phyloP scores from a whole-genome alignment of 371 early-diverging fungal species.

The Mortierella sp. region DNA sequence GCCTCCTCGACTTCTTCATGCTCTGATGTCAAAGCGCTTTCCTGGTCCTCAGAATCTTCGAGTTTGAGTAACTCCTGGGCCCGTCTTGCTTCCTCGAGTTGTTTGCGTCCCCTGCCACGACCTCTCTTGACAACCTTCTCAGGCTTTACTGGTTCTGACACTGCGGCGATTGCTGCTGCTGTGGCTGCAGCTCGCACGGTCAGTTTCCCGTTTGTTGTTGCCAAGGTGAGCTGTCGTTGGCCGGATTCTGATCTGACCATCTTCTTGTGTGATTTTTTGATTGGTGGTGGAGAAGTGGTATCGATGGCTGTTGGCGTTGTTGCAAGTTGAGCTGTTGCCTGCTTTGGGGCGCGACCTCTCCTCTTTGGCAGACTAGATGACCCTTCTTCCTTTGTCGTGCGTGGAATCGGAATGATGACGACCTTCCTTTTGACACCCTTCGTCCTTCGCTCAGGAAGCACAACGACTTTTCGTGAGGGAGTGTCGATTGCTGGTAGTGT shows the following conservation, averaged over 20 bases:
- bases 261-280: constrained; percentile 32
- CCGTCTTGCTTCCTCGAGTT: background rate
- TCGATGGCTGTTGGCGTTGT: background rate
- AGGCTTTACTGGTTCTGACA: background rate
- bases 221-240: constrained; percentile 28
- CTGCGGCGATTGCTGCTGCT: background rate
- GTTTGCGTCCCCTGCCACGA: constrained; percentile 25
- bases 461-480: constrained; percentile 18
- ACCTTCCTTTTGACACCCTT: constrained; percentile 32
- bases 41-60: constrained; percentile 2
- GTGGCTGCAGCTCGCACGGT: constrained; percentile 16
- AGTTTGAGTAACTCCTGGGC: background rate
- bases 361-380: constrained; percentile 14
- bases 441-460: constrained; percentile 24
- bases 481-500: constrained; percentile 4
- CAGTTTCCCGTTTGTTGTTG: constrained; percentile 42
- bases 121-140: constrained; percentile 28
- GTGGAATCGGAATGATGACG: constrained; percentile 52
- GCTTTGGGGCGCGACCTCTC: constrained; percentile 30
- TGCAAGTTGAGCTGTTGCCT: background rate
- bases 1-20: constrained; percentile 12
- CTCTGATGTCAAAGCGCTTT: background rate
- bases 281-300: background rate
- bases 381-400: constrained; percentile 1
- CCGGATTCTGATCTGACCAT: constrained; percentile 6